phyloP scores from a whole-genome alignment of 2,329 filamentous ascomycete genomes.

The Aspergillus luchuensis region DNA sequence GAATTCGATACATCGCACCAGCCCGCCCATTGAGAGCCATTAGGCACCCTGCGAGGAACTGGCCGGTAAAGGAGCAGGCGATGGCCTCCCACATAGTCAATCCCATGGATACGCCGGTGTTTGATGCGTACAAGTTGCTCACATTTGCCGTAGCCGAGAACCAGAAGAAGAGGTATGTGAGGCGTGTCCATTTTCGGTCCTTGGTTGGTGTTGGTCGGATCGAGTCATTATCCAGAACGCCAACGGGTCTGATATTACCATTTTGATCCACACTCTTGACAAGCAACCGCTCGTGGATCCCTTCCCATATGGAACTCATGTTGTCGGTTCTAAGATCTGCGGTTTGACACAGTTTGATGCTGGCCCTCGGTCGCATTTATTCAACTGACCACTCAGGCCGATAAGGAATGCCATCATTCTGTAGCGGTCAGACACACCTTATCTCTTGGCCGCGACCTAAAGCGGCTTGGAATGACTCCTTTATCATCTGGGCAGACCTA shows the following conservation, averaged over 20 bases:
- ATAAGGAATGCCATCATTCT: neutral
- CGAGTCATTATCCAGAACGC: slow-evolving; percentile 44
- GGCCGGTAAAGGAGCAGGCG: slow-evolving; percentile 45
- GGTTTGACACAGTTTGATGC: neutral
- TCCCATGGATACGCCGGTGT: slow-evolving; percentile 46
- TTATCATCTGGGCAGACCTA: neutral
- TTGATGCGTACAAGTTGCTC: slow-evolving; percentile 44
- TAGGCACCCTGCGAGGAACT: slow-evolving; percentile 34
- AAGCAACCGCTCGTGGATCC: slow-evolving; percentile 18
- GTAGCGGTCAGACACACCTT: neutral
- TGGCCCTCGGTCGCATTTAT: neutral
- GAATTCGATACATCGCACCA: slow-evolving; percentile 49
- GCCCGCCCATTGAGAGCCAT: slow-evolving; percentile 49
- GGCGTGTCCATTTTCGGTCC: slow-evolving; percentile 46
- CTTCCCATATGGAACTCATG: neutral
- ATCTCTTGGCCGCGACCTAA: neutral
- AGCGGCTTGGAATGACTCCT: neutral
- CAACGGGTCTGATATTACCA: slow-evolving; percentile 16
- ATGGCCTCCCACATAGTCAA: slow-evolving; percentile 55
- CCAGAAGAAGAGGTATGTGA: slow-evolving; percentile 49
- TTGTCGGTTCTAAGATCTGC: neutral
- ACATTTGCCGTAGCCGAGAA: slow-evolving; percentile 44
- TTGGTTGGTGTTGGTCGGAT: slow-evolving; percentile 43
- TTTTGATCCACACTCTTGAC: slow-evolving; percentile 24
- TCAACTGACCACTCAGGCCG: neutral